Evolutionary conservation across 2,329 filamentous ascomycete species (phyloP), one percentile per base, ranked within the genome.

Genomic region (Ophiognomonia clavigignenti-juglandacearum): DNA sequence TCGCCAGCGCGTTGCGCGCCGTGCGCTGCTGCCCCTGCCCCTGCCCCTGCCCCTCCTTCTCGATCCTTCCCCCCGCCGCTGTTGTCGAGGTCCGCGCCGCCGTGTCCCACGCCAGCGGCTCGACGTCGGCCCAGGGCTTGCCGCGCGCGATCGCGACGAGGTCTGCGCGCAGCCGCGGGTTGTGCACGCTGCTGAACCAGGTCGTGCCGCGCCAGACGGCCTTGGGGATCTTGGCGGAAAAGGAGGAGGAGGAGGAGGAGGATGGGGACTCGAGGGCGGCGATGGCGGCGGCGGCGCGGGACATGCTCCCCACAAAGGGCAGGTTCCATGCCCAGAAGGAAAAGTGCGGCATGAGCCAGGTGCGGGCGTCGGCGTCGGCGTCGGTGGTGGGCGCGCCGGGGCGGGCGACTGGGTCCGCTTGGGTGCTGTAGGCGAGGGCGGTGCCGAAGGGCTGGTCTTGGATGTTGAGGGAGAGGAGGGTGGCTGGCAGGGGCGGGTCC

Each of bases 291-390:
- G 69, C 57, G 0, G 70, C 73, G 40, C 66, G 61, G 10, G 62
- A 52, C 13, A 75, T 56, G 6, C 71, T 71, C 6, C 66, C 67
- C 58, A 72, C 74, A 64, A 73, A 73, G 44, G 69, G 71, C 38
- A 75, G 65, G 19, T 70, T 64, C 75, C 75, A 79, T 6, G 71
- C 68, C 71, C 71, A 80, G 63, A 72, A 76, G 56, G 67, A 68
- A 66, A 76, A 82, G 64, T 75, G 78, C 47, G 75, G 76, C 63
- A 79, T 73, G 4, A 75, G 59, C 61, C 75, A 78, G 48, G 64
- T 64, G 29, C 69, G 68, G 8, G 53, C 47, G 43, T 56, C 39
- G 13, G 53, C 47, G 50, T 58, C 49, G 39, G 51, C 42, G 32
- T 57, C 10, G 47, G 51, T 18, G 48, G 52, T n/a, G n/a, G n/a